Evolutionary conservation across 2,329 filamentous ascomycete genomes (phyloP).

Genomic region (Zymoseptoria tritici): DNA sequence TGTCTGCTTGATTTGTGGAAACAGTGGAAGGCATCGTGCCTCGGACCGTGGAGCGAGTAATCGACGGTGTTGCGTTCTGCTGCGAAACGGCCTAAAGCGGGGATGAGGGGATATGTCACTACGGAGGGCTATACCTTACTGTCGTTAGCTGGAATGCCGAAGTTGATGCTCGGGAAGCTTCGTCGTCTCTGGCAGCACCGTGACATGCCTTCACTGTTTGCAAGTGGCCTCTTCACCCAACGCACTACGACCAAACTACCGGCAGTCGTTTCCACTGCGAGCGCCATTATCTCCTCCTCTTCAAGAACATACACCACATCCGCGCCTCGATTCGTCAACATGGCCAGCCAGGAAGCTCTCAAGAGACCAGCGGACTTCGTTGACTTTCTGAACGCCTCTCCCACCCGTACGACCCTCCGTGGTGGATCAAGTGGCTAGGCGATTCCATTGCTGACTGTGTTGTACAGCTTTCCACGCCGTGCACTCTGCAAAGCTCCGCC

Average conservation of each 20-base stretch:
- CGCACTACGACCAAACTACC: neutral
- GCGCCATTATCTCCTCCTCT: neutral
- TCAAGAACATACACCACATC: neutral
- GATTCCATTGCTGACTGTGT: constrained; percentile 3
- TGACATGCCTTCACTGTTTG: neutral
- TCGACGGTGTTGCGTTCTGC: neutral
- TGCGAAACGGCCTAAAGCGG: neutral
- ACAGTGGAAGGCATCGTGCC: neutral
- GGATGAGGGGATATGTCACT: neutral
- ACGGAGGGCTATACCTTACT: neutral
- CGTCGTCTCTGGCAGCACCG: neutral
- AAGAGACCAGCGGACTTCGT: constrained; percentile 69
- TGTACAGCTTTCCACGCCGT: constrained; percentile 84
- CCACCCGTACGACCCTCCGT: constrained; percentile 61
- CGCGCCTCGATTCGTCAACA: constrained; percentile 12
- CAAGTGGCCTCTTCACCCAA: neutral
- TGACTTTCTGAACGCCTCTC: constrained; percentile 88
- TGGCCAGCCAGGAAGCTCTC: constrained; percentile 34
- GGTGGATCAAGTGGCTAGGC: neutral
- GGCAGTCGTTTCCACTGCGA: neutral
- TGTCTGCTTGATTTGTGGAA: neutral
- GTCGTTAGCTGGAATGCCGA: no score
- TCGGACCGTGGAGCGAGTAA: neutral
- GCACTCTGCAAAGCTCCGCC: constrained; percentile 63
- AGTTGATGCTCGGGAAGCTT: no score